Conservation (phyloP, 768 basidiomycete species). For the Termitomyces sp. region DNA sequence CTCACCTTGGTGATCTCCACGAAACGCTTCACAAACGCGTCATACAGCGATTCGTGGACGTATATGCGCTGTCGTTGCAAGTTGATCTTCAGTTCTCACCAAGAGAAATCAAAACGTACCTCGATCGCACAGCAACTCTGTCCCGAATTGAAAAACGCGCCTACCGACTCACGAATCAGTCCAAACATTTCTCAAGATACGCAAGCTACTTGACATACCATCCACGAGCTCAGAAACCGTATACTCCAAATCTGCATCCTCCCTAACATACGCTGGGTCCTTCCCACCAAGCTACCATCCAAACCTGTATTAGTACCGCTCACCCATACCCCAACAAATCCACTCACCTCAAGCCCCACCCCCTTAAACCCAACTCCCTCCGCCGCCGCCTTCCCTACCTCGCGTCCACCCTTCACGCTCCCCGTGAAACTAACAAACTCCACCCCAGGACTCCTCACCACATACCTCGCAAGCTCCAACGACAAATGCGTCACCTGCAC, state of each 20-base stretch:
- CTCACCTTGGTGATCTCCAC: slow-evolving; percentile 72
- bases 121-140: slow-evolving; percentile 97
- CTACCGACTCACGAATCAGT: slow-evolving; percentile 33
- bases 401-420: slow-evolving; percentile 69
- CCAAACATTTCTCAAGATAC: neutral
- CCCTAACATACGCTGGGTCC: slow-evolving; percentile 93
- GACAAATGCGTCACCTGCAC: slow-evolving; percentile 78
- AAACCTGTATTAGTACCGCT: neutral
- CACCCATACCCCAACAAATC: neutral
- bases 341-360: slow-evolving; percentile 74
- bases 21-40: slow-evolving; percentile 72
- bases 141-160: slow-evolving; percentile 95
- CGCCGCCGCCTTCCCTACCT: slow-evolving; percentile 71
- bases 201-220: slow-evolving; percentile 45
- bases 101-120: slow-evolving; percentile 35
- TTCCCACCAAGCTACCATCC: slow-evolving; percentile 83
- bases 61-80: slow-evolving; percentile 70
- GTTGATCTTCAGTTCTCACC: neutral
- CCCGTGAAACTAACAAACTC: slow-evolving; percentile 93
- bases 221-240: slow-evolving; percentile 88
- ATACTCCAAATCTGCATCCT: slow-evolving; percentile 83
- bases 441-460: slow-evolving; percentile 63
- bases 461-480: slow-evolving; percentile 55
- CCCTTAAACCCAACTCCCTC: slow-evolving; percentile 76
- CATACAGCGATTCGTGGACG: slow-evolving; percentile 83